Percentiles rank a stretch among this genome's conserved stretches.
phyloP scores from a whole-genome alignment of 163 green algal species.

The Chlamydomonas reinhardtii region DNA sequence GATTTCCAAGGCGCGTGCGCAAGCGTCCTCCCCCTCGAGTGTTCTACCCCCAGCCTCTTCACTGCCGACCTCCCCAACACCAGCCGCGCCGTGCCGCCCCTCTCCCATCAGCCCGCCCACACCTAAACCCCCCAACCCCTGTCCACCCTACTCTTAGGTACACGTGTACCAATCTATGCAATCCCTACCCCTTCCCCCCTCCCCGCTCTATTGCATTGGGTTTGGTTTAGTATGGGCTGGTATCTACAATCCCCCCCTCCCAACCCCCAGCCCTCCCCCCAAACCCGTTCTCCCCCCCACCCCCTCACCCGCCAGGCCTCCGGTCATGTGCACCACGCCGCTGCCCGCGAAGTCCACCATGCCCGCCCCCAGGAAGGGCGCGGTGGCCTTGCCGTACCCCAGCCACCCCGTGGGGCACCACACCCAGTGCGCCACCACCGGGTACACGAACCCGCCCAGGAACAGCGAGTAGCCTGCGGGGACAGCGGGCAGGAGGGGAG shows the following conservation, averaged over 20 bases:
- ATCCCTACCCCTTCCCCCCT: background rate
- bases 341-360: conserved; percentile 83
- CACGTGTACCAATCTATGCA: background rate
- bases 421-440: conserved; percentile 80
- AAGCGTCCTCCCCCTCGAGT: no score
- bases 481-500: background rate
- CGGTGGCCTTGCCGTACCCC: conserved; percentile 14
- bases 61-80: no score
- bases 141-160: no score
- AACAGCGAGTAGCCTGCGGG: conserved; percentile 74
- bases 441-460: conserved; percentile 83
- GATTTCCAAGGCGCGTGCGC: no score
- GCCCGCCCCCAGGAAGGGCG: conserved; percentile 62
- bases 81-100: no score
- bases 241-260: background rate
- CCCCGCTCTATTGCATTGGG: background rate
- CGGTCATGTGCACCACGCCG: conserved; percentile 85
- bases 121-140: no score
- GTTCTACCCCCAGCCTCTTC: no score
- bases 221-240: no score
- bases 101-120: no score
- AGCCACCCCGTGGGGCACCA: conserved; percentile 80
- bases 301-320: conserved; percentile 69
- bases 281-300: background rate
- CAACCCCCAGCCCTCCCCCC: no score